Evolutionary conservation across 176 grass and related monocot genomes (phyloP).

Genomic region (Bothriochloa decipiens): DNA sequence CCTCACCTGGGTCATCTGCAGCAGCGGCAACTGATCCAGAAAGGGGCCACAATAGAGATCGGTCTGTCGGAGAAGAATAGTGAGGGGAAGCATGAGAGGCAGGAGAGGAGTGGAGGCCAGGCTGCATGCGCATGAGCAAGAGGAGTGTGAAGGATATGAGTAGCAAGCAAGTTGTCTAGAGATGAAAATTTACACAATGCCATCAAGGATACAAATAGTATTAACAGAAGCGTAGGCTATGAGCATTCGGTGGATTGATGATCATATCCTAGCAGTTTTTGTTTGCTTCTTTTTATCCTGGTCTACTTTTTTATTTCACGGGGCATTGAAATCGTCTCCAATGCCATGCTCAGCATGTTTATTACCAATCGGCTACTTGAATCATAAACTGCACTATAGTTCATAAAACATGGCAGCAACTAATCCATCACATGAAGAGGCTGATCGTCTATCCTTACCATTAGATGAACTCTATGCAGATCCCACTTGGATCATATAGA

Average conservation of each 20-base stretch:
- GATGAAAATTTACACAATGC: background rate
- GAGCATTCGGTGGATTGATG: background rate
- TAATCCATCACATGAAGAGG: constrained; percentile 5
- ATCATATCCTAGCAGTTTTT: background rate
- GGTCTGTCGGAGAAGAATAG: background rate
- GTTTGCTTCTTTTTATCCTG: constrained; percentile 37
- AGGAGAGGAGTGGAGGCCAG: background rate
- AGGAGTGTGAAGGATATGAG: background rate
- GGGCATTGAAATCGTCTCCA: background rate
- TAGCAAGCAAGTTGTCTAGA: background rate
- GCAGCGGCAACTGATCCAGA: background rate
- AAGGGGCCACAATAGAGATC: background rate
- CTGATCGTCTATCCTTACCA: constrained; percentile 43
- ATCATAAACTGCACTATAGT: constrained; percentile 15
- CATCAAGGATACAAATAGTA: background rate
- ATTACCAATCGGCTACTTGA: background rate
- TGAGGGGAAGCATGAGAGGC: background rate
- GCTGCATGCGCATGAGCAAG: background rate
- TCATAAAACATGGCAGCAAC: background rate
- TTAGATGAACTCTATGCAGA: constrained; percentile 50
- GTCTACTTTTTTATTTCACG: background rate
- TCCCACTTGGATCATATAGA: constrained; percentile 47
- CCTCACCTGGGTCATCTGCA: background rate
- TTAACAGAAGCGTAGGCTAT: background rate
- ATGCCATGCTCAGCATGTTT: constrained; percentile 1